Conservation (phyloP, 2,329 filamentous ascomycete genomes). For the Aspergillus aculeatus region DNA sequence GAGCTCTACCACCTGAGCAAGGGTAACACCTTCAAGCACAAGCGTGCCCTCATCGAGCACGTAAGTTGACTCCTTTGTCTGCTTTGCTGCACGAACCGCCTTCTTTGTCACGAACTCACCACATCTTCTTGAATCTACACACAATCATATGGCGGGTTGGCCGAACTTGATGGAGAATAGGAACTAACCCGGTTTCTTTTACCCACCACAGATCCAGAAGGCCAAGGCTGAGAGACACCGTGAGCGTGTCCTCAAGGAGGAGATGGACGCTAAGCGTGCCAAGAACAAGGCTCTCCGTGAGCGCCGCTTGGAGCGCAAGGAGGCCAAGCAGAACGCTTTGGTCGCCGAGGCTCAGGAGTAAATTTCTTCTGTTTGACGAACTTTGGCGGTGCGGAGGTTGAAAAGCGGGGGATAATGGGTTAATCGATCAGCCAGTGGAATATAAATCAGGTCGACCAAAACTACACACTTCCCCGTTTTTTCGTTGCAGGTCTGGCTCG, state of each 20-base stretch:
- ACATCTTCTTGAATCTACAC: not conserved
- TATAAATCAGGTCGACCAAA: constrained; percentile 29
- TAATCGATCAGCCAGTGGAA: constrained; percentile 30
- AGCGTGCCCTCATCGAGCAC: constrained; percentile 99
- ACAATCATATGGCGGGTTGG: not conserved
- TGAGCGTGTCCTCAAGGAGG: constrained; percentile 94
- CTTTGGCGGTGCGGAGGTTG: constrained; percentile 41
- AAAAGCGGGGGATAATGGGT: constrained; percentile 30
- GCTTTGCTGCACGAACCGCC: constrained; percentile 9
- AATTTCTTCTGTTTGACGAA: constrained; percentile 34
- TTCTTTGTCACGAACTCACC: not conserved
- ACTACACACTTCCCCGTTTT: constrained; percentile 20
- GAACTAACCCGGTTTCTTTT: constrained; percentile 24
- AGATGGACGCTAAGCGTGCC: constrained; percentile 99
- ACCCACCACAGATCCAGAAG: constrained; percentile 80
- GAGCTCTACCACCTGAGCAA: constrained; percentile 99
- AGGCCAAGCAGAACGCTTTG: constrained; percentile 86
- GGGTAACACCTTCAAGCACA: constrained; percentile 99
- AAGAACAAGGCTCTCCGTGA: constrained; percentile 99
- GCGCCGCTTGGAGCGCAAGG: constrained; percentile 90
- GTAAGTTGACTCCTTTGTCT: constrained; percentile 59
- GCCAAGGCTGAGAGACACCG: constrained; percentile 99
- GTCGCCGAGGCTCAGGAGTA: constrained; percentile 64
- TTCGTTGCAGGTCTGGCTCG: constrained; percentile 22
- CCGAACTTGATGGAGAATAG: not conserved